Conservation (phyloP, 345 rosid genomes). For the Gossypium anomalum region DNA sequence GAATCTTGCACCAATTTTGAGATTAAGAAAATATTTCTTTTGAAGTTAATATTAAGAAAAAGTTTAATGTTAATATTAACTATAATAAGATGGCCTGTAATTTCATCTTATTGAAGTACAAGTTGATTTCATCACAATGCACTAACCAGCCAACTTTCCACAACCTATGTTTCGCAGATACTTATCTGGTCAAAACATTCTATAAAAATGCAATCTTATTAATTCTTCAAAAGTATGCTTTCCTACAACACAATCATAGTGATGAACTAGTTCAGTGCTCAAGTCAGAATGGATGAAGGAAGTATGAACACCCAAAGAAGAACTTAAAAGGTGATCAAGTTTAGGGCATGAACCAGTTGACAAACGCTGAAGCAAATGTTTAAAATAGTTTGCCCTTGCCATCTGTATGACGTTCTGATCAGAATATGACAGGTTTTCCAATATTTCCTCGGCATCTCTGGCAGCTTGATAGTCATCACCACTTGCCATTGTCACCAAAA, state of each 20-base stretch:
- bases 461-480: conserved; percentile 51
- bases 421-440: conserved; percentile 54
- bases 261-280: not conserved
- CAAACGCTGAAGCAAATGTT: conserved; percentile 49
- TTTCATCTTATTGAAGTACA: conserved; percentile 5
- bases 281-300: not conserved
- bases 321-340: conserved; percentile 16
- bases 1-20: not conserved
- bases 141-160: conserved; percentile 1
- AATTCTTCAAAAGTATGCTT: conserved; percentile 1
- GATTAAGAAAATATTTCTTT: not conserved
- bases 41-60: not conserved
- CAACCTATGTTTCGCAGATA: not conserved
- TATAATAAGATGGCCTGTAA: not conserved
- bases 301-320: not conserved
- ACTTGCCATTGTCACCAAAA: conserved; percentile 57
- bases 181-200: not conserved
- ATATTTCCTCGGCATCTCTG: conserved; percentile 41
- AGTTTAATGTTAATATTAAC: not conserved
- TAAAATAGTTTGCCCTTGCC: conserved; percentile 70
- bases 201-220: not conserved
- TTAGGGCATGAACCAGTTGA: conserved; percentile 39
- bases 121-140: not conserved
- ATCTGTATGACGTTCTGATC: conserved; percentile 54
- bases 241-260: not conserved